Evolutionary conservation across 2,329 filamentous ascomycete species (phyloP).

Genomic region (Stemphylium lycopersici): DNA sequence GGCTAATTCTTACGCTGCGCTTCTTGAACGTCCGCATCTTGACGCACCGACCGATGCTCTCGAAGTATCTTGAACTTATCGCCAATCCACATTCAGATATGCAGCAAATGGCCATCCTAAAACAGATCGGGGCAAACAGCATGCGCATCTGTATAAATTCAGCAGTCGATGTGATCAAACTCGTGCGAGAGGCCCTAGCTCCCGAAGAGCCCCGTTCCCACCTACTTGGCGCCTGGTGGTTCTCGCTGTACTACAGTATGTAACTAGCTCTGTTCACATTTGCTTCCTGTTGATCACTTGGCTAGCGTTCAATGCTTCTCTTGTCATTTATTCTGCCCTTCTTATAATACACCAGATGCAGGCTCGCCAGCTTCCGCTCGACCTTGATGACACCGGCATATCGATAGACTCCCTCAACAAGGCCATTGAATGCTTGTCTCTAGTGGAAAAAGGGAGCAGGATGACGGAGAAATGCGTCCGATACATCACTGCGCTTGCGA

Average conservation of each 20-base stretch:
- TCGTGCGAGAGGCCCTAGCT: conserved; percentile 34
- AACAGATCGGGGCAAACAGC: conserved; percentile 43
- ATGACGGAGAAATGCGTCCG: conserved; percentile 20
- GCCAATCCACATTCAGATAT: conserved; percentile 10
- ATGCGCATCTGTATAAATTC: conserved; percentile 43
- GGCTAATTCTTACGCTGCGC: conserved; percentile 53
- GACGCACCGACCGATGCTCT: conserved; percentile 51
- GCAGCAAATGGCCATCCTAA: conserved; percentile 30
- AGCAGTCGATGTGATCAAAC: conserved; percentile 46
- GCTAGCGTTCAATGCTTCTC: conserved; percentile 35
- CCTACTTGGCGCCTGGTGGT: conserved; percentile 52
- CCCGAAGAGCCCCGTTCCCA: conserved; percentile 20
- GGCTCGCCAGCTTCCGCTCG: conserved; percentile 4
- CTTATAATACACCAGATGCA: conserved; percentile 23
- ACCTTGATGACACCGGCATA: conserved; percentile 12
- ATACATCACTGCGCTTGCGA: conserved; percentile 12
- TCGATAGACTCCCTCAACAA: conserved; percentile 6
- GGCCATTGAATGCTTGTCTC: conserved; percentile 17
- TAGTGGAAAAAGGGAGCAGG: conserved; percentile 15
- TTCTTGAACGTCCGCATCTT: conserved; percentile 52
- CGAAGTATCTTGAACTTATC: conserved; percentile 44
- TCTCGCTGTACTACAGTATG: conserved; percentile 49
- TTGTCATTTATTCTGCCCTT: conserved; percentile 42
- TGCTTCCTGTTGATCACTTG: neutral
- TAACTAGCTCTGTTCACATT: neutral